Base-by-base conservation (phyloP, 257 asterid species). In the Mitragyna speciosa region DNA sequence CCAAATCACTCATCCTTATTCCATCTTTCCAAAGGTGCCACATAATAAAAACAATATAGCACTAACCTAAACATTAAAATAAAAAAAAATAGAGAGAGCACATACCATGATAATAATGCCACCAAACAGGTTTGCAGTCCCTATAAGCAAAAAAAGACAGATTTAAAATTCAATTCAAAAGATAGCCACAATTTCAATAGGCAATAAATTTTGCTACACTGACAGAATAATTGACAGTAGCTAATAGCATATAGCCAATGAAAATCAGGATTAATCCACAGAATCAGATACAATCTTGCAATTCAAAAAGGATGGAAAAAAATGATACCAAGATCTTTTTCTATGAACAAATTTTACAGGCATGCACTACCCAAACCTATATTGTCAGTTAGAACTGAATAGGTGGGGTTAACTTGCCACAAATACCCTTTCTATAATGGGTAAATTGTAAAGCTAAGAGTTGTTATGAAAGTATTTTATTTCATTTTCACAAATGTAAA, bases 81-180 rank as follows among this genome's bases (percentile, higher is more conserved):
- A 31, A 47, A 39, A 75, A 78, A 41, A 73, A 31, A 47, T 2
- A 64, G 26, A 82, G 31, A 70, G 36, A 70, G 68, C 58, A 85
- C 91, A 68, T 93, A 95, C 99, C 99, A 93, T 77, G 98, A 92
- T 77, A 95, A 85, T 43, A 95, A 86, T 72, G 98, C 93, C 77
- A 95, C 97, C 79, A 95, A 88, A 89, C 99, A 95, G 76, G 97
- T 93, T 84, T 89, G 99, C 85, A 95, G 72, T 79, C 99, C 99
- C 99, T 95, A 93, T 48, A 86, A 64, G 73, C 20, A 80, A 75
- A 84, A 81, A 45, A 83, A 72, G 66, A 68, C 72, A 79, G 75
- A 69, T 79, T 85, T 81, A 86, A 84, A 59, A 73, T 70, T 63
- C 73, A 75, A 36, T 48, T 78, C 63, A 82, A 74, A 67, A 36